Evolutionary conservation across 2,329 filamentous ascomycete genomes (phyloP).

Genomic region (Spiromastix sp.): DNA sequence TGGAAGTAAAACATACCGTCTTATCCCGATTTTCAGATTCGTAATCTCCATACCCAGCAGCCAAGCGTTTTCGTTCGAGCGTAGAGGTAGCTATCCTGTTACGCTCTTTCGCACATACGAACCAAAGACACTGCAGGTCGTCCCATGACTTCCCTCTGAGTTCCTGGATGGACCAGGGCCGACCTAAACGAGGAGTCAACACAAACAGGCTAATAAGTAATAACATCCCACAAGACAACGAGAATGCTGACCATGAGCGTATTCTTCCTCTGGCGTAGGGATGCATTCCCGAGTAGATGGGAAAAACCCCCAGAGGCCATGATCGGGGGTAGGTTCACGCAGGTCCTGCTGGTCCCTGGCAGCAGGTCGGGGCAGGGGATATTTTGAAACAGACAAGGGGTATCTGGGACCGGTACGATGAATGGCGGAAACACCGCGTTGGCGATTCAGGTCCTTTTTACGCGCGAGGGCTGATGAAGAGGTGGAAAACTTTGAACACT

Average conservation of each 20-base stretch:
- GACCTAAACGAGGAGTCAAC: constrained; percentile 37
- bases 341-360: constrained; percentile 40
- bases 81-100: constrained; percentile 78
- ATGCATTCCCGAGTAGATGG: constrained; percentile 58
- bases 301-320: constrained; percentile 93
- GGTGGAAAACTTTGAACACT: constrained; percentile 12
- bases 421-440: constrained; percentile 72
- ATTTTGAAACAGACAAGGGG: constrained; percentile 62
- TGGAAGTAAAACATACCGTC: constrained; percentile 45
- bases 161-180: constrained; percentile 77
- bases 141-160: constrained; percentile 86
- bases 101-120: constrained; percentile 82
- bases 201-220: neutral
- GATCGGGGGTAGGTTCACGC: constrained; percentile 54
- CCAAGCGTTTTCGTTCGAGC: constrained; percentile 55
- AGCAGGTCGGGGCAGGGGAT: constrained; percentile 63
- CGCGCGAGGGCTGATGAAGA: constrained; percentile 29
- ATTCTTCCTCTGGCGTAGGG: constrained; percentile 59
- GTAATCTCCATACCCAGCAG: constrained; percentile 62
- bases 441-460: constrained; percentile 64
- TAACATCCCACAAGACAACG: neutral
- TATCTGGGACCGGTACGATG: constrained; percentile 66
- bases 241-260: constrained; percentile 50
- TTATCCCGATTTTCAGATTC: constrained; percentile 55
- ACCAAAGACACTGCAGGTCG: constrained; percentile 86